phyloP scores from a whole-genome alignment of 768 basidiomycete species.

The Leccinum subgranulosum region DNA sequence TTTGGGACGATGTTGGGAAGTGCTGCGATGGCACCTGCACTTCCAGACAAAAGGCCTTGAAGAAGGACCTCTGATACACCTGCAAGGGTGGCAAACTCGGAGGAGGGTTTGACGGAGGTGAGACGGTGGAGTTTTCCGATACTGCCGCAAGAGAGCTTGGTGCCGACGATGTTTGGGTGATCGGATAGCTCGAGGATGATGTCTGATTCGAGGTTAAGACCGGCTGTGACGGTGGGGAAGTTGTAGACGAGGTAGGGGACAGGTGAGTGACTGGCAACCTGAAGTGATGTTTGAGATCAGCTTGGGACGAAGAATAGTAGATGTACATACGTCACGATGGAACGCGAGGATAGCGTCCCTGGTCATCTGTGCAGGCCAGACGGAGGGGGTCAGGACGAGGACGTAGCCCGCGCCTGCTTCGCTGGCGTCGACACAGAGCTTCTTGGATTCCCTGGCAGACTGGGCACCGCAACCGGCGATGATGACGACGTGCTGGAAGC shows the following conservation, averaged over 20 bases:
- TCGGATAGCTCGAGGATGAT: constrained; percentile 61
- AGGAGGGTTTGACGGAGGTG: constrained; percentile 50
- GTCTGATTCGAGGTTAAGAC: constrained; percentile 83
- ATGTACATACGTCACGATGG: constrained; percentile 51
- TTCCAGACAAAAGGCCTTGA: constrained; percentile 57
- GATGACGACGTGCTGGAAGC: constrained; percentile 62
- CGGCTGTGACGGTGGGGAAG: constrained; percentile 78
- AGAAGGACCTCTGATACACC: constrained; percentile 72
- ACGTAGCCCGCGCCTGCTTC: constrained; percentile 81
- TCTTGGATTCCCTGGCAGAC: constrained; percentile 72
- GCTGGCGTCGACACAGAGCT: constrained; percentile 67
- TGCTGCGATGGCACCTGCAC: constrained; percentile 65
- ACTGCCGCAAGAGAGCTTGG: constrained; percentile 81
- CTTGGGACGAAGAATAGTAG: not conserved
- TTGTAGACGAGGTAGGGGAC: constrained; percentile 82
- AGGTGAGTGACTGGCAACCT: constrained; percentile 69
- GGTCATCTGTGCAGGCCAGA: constrained; percentile 66
- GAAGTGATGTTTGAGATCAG: not conserved
- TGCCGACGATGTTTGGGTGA: constrained; percentile 85
- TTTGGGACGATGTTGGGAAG: constrained; percentile 62
- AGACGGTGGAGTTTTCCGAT: constrained; percentile 82
- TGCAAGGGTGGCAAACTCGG: constrained; percentile 67
- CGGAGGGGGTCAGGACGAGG: constrained; percentile 71
- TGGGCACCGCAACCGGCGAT: constrained; percentile 85
- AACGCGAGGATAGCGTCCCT: constrained; percentile 61